A percentile compares a stretch with the other conserved stretches of the same genome.
Evolutionary conservation across 192 early-diverging fungal species (phyloP).

Genomic region (Mortierella alpina): DNA sequence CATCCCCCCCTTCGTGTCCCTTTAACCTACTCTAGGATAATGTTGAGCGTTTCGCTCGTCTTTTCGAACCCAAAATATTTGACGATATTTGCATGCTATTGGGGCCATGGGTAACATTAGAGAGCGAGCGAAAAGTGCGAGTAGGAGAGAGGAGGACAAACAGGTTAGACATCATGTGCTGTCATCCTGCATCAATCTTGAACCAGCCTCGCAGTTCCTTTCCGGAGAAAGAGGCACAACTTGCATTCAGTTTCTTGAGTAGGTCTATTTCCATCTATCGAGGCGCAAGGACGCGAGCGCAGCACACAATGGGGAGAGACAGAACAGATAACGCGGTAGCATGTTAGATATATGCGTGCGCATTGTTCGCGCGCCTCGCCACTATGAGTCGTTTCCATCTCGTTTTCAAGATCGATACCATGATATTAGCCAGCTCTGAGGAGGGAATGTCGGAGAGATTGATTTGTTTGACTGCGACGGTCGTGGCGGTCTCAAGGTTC

Average conservation of each 20-base stretch:
- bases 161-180: background rate
- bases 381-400: background rate
- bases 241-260: conserved; percentile 61
- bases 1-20: background rate
- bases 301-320: background rate
- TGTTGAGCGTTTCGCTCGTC: conserved; percentile 76
- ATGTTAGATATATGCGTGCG: too few species aligned
- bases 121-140: background rate
- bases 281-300: background rate
- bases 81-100: conserved; percentile 72
- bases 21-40: conserved; percentile 85
- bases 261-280: conserved; percentile 65
- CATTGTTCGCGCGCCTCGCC: too few species aligned
- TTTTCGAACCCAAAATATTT: conserved; percentile 82
- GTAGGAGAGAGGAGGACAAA: background rate
- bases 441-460: conserved; percentile 59
- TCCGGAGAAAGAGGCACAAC: background rate
- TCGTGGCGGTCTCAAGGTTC: conserved; percentile 72
- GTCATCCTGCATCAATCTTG: too few species aligned
- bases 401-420: conserved; percentile 26
- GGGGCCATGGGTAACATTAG: background rate
- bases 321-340: background rate
- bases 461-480: conserved; percentile 80
- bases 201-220: too few species aligned
- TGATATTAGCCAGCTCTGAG: conserved; percentile 53